Evolutionary conservation across 352 stramenopile species (phyloP).

Genomic region (Detonula confervacea): DNA sequence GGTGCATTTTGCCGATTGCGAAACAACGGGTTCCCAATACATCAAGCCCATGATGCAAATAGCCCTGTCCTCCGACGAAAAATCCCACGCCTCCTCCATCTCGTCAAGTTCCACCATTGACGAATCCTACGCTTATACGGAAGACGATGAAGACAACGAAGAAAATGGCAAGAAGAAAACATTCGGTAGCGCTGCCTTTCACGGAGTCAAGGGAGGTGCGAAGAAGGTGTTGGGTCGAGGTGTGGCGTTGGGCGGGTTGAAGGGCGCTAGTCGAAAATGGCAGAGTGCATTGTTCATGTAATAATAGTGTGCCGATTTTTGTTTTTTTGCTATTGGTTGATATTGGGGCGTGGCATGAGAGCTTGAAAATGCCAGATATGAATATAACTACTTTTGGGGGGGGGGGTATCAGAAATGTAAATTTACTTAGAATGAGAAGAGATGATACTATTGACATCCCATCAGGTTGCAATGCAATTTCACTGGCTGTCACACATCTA

Average conservation of each 20-base stretch:
- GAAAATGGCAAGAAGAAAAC: background rate
- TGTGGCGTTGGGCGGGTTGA: background rate
- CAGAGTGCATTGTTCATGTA: constrained; percentile 7
- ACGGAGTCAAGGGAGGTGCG: background rate
- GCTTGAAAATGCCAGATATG: no score
- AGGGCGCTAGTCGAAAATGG: background rate
- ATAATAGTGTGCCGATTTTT: no score
- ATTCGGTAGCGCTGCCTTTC: background rate
- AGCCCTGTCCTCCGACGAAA: background rate
- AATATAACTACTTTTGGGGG: no score
- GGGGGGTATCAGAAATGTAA: no score
- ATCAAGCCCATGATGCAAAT: background rate
- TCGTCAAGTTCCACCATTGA: background rate
- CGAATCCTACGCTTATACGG: background rate
- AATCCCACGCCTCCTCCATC: background rate
- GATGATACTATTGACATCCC: no score
- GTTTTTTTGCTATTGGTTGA: no score
- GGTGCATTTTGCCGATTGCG: background rate
- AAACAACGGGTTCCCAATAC: background rate
- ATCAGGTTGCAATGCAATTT: no score
- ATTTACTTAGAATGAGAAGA: no score
- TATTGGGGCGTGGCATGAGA: no score
- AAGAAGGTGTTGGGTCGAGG: background rate
- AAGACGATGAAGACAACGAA: background rate
- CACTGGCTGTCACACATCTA: no score